Percentiles rank a stretch among this genome's conserved stretches.
Evolutionary conservation across 2,329 filamentous ascomycete genomes (phyloP).

Genomic region (Trichoderma koningii): DNA sequence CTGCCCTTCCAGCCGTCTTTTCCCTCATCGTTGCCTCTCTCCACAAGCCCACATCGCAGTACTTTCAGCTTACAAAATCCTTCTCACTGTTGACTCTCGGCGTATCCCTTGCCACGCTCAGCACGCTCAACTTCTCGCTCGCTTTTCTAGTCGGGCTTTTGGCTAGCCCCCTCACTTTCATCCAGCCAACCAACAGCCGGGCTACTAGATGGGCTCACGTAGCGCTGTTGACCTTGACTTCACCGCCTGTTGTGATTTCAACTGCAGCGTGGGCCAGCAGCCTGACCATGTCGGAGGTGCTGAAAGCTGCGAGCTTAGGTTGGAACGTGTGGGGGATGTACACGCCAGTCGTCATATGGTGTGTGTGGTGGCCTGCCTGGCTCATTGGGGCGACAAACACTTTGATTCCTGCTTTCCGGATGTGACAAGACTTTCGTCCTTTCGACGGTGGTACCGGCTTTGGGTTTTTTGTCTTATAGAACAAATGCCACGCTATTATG

Average conservation of each 20-base stretch:
- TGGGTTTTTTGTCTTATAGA: not conserved
- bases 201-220: slow-evolving; percentile 47
- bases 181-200: slow-evolving; percentile 51
- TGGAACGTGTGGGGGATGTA: slow-evolving; percentile 91
- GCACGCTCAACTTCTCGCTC: slow-evolving; percentile 93
- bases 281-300: slow-evolving; percentile 55
- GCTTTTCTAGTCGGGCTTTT: slow-evolving; percentile 82
- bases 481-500: not conserved
- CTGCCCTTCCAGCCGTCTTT: slow-evolving; percentile 58
- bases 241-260: slow-evolving; percentile 60
- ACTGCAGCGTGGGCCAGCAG: slow-evolving; percentile 47
- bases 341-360: slow-evolving; percentile 87
- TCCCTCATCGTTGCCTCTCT: slow-evolving; percentile 56
- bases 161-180: slow-evolving; percentile 77
- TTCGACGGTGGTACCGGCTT: not conserved
- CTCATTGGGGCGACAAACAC: slow-evolving; percentile 63
- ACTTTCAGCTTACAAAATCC: slow-evolving; percentile 78
- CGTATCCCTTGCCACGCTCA: slow-evolving; percentile 87
- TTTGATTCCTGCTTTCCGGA: slow-evolving; percentile 42
- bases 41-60: slow-evolving; percentile 62
- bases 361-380: slow-evolving; percentile 96
- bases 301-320: slow-evolving; percentile 76
- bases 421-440: not conserved
- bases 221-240: slow-evolving; percentile 59
- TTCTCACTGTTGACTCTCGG: slow-evolving; percentile 92